Evolutionary conservation across 2,329 filamentous ascomycete species (phyloP).

Genomic region (Pestalotiopsis sp.): DNA sequence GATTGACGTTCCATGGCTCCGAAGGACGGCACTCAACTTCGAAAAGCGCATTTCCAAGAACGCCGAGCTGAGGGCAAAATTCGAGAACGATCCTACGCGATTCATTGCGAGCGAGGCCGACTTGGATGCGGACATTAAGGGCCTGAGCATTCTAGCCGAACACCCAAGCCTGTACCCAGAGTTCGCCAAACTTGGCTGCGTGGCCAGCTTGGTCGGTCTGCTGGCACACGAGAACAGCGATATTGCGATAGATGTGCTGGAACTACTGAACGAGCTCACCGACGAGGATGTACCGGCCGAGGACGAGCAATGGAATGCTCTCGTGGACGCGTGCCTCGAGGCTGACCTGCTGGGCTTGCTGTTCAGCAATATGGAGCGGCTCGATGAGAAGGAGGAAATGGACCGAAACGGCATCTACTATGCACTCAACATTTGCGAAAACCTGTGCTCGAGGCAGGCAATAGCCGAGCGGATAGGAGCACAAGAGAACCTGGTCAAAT

Average conservation of each 20-base stretch:
- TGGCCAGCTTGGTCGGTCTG: slow-evolving; percentile 71
- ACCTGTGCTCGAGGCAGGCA: slow-evolving; percentile 70
- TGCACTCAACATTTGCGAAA: slow-evolving; percentile 81
- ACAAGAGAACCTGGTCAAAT: slow-evolving; percentile 69
- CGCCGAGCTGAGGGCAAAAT: slow-evolving; percentile 74
- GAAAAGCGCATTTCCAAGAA: slow-evolving; percentile 93
- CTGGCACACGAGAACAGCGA: slow-evolving; percentile 96
- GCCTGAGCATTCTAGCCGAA: slow-evolving; percentile 82
- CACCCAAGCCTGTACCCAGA: slow-evolving; percentile 64
- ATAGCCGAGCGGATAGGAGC: slow-evolving; percentile 70
- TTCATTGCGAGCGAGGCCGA: slow-evolving; percentile 67
- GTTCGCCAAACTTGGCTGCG: slow-evolving; percentile 31
- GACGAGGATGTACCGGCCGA: slow-evolving; percentile 84
- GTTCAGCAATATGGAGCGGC: slow-evolving; percentile 74
- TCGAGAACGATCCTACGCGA: slow-evolving; percentile 30
- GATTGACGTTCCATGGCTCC: slow-evolving; percentile 82
- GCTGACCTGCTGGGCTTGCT: slow-evolving; percentile 76
- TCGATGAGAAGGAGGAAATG: slow-evolving; percentile 72
- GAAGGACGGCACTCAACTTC: slow-evolving; percentile 78
- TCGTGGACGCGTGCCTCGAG: slow-evolving; percentile 62
- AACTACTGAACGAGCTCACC: slow-evolving; percentile 87
- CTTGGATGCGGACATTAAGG: slow-evolving; percentile 85
- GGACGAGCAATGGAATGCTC: slow-evolving; percentile 16
- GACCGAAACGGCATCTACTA: slow-evolving; percentile 89
- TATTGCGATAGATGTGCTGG: slow-evolving; percentile 87